phyloP scores from a whole-genome alignment of 805 yeast genomes.

The Saccharomycopsis capsularis region DNA sequence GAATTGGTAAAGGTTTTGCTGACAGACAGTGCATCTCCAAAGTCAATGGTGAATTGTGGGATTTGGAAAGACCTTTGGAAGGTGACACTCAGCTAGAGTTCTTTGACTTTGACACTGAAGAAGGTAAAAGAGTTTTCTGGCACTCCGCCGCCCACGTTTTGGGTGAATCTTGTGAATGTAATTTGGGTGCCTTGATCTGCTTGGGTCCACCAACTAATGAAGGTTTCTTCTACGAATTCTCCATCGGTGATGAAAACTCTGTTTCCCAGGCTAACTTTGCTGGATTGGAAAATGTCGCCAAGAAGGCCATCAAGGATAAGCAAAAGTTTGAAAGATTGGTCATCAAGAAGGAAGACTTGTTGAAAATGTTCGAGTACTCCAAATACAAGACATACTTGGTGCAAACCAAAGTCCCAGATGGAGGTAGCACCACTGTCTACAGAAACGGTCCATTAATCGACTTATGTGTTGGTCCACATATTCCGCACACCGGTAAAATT shows the following conservation, averaged over 20 bases:
- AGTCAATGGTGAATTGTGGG: constrained; percentile 90
- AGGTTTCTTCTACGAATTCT: constrained; percentile 96
- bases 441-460: constrained; percentile 97
- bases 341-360: constrained; percentile 82
- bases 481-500: constrained; percentile 94
- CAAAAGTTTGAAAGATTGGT: constrained; percentile 92
- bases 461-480: constrained; percentile 95
- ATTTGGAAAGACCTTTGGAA: constrained; percentile 90
- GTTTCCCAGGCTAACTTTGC: constrained; percentile 81
- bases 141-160: constrained; percentile 97
- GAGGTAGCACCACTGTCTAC: constrained; percentile 92
- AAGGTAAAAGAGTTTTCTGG: constrained; percentile 96
- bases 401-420: constrained; percentile 86
- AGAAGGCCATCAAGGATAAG: constrained; percentile 87
- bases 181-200: constrained; percentile 87
- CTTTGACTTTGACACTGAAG: constrained; percentile 87
- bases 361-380: constrained; percentile 92
- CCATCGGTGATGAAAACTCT: constrained; percentile 64
- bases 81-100: constrained; percentile 60
- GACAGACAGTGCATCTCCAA: constrained; percentile 89
- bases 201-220: constrained; percentile 97
- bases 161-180: constrained; percentile 98
- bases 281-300: constrained; percentile 76
- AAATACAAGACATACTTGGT: constrained; percentile 90
- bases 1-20: constrained; percentile 76